Conservation (phyloP, 345 rosid species). For the Hibiscus trionum region DNA sequence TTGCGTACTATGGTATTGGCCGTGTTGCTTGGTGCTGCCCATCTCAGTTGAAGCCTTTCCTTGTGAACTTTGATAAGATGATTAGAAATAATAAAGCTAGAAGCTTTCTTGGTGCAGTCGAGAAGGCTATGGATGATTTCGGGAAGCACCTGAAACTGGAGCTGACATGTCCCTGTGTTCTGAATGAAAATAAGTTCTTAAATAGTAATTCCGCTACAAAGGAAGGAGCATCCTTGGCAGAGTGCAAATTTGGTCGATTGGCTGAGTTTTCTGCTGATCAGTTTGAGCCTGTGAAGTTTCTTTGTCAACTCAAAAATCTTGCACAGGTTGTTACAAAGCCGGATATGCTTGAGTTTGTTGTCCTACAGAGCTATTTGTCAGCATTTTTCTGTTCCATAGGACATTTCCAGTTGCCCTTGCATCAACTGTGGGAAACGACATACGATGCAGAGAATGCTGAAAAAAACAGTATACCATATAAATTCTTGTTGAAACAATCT, state of each 20-base stretch:
- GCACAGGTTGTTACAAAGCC: slow-evolving; percentile 33
- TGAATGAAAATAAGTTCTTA: slow-evolving; percentile 19
- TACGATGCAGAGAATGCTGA: slow-evolving; percentile 17
- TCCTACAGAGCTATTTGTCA: slow-evolving; percentile 34
- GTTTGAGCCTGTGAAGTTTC: slow-evolving; percentile 48
- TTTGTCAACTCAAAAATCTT: slow-evolving; percentile 44
- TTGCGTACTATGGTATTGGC: slow-evolving; percentile 42
- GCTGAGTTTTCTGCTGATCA: slow-evolving; percentile 32
- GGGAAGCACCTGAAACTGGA: slow-evolving; percentile 41
- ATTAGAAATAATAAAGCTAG: slow-evolving; percentile 29
- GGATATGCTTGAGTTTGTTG: slow-evolving; percentile 43
- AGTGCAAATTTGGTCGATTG: slow-evolving; percentile 17
- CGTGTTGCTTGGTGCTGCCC: slow-evolving; percentile 44
- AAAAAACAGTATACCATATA: not conserved
- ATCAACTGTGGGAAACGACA: slow-evolving; percentile 27
- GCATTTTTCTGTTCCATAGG: slow-evolving; percentile 55
- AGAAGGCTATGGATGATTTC: slow-evolving; percentile 60
- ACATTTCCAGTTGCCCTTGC: slow-evolving; percentile 42
- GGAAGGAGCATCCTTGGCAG: slow-evolving; percentile 9
- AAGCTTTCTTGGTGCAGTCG: slow-evolving; percentile 51
- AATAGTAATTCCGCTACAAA: not conserved
- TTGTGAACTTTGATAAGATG: slow-evolving; percentile 44
- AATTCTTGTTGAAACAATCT: slow-evolving; percentile 1
- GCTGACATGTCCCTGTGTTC: slow-evolving; percentile 51
- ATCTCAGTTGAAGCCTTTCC: slow-evolving; percentile 60